phyloP scores from a whole-genome alignment of 371 early-diverging fungal species.

The Mucor plumbeus region DNA sequence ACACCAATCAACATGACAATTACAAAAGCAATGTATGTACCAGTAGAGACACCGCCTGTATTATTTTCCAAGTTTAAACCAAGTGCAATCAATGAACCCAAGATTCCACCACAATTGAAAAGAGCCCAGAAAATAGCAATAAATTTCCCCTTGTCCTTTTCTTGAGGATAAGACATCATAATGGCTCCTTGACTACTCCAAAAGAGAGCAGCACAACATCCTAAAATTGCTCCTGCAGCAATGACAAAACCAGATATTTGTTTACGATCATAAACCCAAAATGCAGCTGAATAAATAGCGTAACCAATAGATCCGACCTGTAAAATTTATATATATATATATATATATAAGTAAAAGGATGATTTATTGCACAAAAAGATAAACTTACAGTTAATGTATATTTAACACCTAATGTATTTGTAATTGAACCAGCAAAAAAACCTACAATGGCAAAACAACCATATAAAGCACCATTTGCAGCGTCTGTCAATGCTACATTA shows the following conservation, averaged over 20 bases:
- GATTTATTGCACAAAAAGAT: no score
- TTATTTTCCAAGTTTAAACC: constrained; percentile 62
- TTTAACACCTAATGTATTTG: no score
- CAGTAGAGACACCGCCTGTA: constrained; percentile 51
- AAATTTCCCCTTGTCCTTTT: constrained; percentile 74
- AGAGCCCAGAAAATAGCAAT: constrained; percentile 82
- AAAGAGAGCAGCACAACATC: constrained; percentile 62
- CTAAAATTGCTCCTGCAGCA: constrained; percentile 71
- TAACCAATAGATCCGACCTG: constrained; percentile 60
- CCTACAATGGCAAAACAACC: constrained; percentile 73
- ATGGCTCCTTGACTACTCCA: constrained; percentile 75
- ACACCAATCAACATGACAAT: constrained; percentile 69
- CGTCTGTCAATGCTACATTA: constrained; percentile 66
- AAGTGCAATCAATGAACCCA: constrained; percentile 76
- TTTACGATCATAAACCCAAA: constrained; percentile 56
- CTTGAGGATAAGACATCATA: constrained; percentile 74
- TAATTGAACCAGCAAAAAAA: constrained; percentile 63
- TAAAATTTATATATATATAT: not conserved
- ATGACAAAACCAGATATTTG: constrained; percentile 53
- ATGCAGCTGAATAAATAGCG: constrained; percentile 60
- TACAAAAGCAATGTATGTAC: constrained; percentile 72
- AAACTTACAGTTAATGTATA: constrained; percentile 17
- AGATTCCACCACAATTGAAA: constrained; percentile 81
- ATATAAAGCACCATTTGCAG: constrained; percentile 73
- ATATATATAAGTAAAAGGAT: no score